Evolutionary conservation across 768 basidiomycete genomes (phyloP), one percentile per base, ranked within the genome.

Genomic region (Hygrophorus russula): DNA sequence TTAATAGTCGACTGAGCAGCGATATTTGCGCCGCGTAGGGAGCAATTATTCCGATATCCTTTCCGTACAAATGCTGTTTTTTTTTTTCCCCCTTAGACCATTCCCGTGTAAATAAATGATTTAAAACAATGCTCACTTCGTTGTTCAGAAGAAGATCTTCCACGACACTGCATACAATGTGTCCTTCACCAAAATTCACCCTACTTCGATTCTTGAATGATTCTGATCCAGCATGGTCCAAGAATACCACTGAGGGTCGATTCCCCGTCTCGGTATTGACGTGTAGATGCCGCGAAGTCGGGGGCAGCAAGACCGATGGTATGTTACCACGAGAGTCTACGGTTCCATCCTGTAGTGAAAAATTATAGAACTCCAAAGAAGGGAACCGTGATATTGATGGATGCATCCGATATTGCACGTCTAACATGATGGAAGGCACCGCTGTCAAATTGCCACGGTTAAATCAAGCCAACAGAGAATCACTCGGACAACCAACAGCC

Each of bases 391-490:
- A 88, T 52, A 97, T 91, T 30, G 68, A 67, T 10, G 92, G 93
- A 53, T 93, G 90, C 92, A 97, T 97, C 29, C 92, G 80, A 53
- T 96, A 97, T 62, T 97, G 92, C n/a, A 78, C 73, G 55, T 94
- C 83, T 45, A 97, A 76, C 83, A 93, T 92, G 49, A 92, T 76
- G 4, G 86, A 82, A 8, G 90, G 89, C n/a, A 88, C 76, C 35
- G 71, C 87, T 89, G 40, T 39, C 48, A 15, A 33, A 41, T 3
- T 24, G 24, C 7, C 9, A 41, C 9, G 36, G 12, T 39, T 28
- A 36, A 44, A 45, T 29, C 32, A 6, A 44, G 24, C 39, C 49
- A 24, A 47, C 44, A 32, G 19, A 27, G 36, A 12, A n/a, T 36
- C 28, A 15, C 17, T 44, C 39, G 39, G 11, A 8, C 31, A n/a